Base-by-base conservation (phyloP, 2,329 filamentous ascomycete species). In the Aspergillus sergii region DNA sequence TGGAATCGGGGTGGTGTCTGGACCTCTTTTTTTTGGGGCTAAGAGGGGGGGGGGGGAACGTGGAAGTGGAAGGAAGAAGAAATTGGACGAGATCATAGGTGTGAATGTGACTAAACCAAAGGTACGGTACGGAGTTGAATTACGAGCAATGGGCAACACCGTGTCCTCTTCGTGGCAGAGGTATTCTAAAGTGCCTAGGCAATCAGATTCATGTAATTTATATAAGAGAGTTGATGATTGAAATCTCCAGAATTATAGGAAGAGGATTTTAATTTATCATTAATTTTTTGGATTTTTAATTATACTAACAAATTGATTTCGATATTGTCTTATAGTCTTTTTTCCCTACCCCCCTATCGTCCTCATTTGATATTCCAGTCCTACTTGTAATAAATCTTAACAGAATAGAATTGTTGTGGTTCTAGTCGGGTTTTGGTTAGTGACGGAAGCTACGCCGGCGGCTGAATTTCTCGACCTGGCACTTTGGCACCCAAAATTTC, bases 371-470 rank as follows among this genome's bases (percentile, higher is more conserved):
- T 32, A n/a, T 51, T 32, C 28, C 9, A 19, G 36, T 41, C 34
- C 36, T 41, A 41, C 36, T 41, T 41, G 36, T 41, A 41, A 41
- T 41, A 41, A 41, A 41, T 41, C 39, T 41, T 41, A 41, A 41
- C 39, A 19, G 39, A 54, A 54, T 54, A 36, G 51, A n/a, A 55
- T 55, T 39, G 51, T 55, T 39, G 46, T 55, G 14, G 41, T 60
- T 46, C 53, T 41, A 34, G 43, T 41, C 21, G 21, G 39, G 48
- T 56, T 63, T 62, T 65, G 57, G 55, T 67, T 70, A 73, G 74
- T 77, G 75, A 77, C 75, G 67, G 69, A 75, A 69, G 72, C 76
- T 77, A 78, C 76, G 75, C 76, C 68, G 72, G 67, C 70, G 71
- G 70, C 72, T 69, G 73, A 72, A 76, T 68, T 72, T 74, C 73